Conservation (phyloP, 2,329 filamentous ascomycete species). For the Pseudodiploospora longispora region DNA sequence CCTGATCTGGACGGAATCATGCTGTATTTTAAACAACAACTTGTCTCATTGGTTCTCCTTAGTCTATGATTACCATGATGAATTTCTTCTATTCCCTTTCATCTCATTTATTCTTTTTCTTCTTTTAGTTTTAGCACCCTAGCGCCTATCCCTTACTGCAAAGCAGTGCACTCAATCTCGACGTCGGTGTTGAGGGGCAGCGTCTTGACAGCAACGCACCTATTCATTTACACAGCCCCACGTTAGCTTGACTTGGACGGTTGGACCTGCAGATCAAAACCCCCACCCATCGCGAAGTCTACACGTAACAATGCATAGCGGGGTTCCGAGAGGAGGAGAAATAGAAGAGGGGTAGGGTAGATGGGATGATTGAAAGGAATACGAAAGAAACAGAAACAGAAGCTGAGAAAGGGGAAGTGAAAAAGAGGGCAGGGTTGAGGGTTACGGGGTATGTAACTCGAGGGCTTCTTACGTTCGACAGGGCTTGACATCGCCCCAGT, state of each 20-base stretch:
- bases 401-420: not conserved
- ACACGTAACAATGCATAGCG: conserved; percentile 4
- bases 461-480: conserved; percentile 29
- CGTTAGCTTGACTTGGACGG: no score
- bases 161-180: conserved; percentile 28
- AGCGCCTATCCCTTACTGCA: conserved; percentile 10
- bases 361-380: not conserved
- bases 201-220: conserved; percentile 28
- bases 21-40: no score
- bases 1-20: no score
- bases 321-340: not conserved
- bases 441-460: no score
- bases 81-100: not conserved
- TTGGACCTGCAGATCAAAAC: no score
- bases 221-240: conserved; percentile 4
- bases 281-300: no score
- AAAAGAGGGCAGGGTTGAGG: not conserved
- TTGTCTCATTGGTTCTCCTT: no score
- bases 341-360: not conserved
- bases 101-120: not conserved
- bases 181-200: conserved; percentile 25
- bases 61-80: no score
- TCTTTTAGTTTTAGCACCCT: not conserved
- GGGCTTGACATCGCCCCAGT: conserved; percentile 49
- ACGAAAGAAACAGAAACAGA: not conserved